phyloP scores from a whole-genome alignment of 75 land plant species.

The Cryptomeria japonica region DNA sequence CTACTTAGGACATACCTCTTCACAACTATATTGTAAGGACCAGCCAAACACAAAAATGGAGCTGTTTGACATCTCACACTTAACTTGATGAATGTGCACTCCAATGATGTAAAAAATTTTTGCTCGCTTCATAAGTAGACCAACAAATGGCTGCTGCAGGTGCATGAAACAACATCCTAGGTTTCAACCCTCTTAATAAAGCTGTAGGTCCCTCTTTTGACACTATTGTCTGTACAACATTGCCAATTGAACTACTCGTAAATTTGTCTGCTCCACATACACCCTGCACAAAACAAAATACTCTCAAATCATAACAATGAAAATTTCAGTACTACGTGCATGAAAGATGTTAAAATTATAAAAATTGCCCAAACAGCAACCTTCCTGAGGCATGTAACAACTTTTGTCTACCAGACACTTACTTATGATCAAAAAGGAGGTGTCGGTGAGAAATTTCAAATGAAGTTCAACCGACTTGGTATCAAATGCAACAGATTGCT shows the following conservation, averaged over 20 bases:
- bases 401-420: neutral
- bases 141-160: slow-evolving; percentile 58
- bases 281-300: slow-evolving; percentile 22
- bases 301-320: neutral
- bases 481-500: neutral
- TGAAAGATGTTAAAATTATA: neutral
- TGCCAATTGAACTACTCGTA: slow-evolving; percentile 24
- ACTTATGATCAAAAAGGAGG: neutral
- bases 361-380: neutral
- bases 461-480: neutral
- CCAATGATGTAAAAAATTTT: slow-evolving; percentile 32
- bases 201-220: slow-evolving; percentile 34
- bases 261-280: slow-evolving; percentile 43
- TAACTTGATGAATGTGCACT: neutral
- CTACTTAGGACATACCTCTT: neutral
- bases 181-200: slow-evolving; percentile 33
- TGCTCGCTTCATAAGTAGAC: slow-evolving; percentile 53
- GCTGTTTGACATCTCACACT: neutral
- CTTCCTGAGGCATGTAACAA: neutral
- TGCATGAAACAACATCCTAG: slow-evolving; percentile 46
- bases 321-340: neutral
- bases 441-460: neutral
- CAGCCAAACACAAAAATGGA: neutral
- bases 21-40: neutral
- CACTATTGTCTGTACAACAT: slow-evolving; percentile 24